Evolutionary conservation across 2,329 filamentous ascomycete genomes (phyloP).

Genomic region (Celoporthe dispersa): DNA sequence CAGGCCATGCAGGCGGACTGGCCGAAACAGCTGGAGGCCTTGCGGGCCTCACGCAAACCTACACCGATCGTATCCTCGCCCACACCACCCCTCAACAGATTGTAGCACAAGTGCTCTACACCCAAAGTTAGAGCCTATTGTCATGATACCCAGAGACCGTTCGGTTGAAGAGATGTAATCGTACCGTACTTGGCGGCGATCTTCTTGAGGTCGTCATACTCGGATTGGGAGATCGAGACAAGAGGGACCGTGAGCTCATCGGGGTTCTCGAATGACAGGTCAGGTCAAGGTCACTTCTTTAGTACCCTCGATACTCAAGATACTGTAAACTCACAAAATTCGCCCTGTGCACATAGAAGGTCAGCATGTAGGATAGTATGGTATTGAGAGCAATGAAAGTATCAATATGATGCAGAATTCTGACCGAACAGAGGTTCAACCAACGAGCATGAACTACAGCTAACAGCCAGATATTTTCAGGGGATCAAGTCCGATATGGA

Average conservation of each 20-base stretch:
- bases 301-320: slow-evolving; percentile 19
- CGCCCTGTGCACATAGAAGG: slow-evolving; percentile 42
- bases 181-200: slow-evolving; percentile 60
- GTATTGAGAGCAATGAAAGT: neutral
- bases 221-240: slow-evolving; percentile 61
- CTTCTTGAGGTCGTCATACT: slow-evolving; percentile 64
- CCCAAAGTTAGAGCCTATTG: slow-evolving; percentile 21
- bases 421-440: neutral
- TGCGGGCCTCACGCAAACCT: slow-evolving; percentile 33
- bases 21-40: neutral
- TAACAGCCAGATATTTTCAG: neutral
- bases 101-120: slow-evolving; percentile 51
- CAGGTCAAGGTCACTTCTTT: slow-evolving; percentile 15
- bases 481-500: neutral
- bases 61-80: slow-evolving; percentile 51
- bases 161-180: slow-evolving; percentile 29
- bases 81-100: slow-evolving; percentile 55
- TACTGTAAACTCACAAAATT: slow-evolving; percentile 49
- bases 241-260: slow-evolving; percentile 41
- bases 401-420: neutral
- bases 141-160: slow-evolving; percentile 19
- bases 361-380: slow-evolving; percentile 4
- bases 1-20: neutral
- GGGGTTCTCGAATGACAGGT: slow-evolving; percentile 28
- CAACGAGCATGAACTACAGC: neutral